Percentiles rank a stretch among this genome's conserved stretches.
These are phyloP conservation scores for Larix kaempferi DNA, from an alignment of 75 land plant genomes.

Conservation along the genomic window DNA sequence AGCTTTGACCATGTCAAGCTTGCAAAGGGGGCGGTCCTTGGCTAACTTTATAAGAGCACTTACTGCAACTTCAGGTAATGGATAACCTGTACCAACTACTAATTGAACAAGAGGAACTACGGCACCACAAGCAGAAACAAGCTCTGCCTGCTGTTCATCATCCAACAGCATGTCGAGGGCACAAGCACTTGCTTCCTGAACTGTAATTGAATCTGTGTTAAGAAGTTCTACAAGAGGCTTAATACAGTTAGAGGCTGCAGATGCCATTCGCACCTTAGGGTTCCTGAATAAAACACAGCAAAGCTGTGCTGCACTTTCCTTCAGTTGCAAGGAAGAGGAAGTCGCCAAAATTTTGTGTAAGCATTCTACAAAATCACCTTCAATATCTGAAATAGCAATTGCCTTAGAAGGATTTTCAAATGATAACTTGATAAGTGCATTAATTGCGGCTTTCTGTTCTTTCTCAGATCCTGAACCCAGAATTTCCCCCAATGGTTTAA, in stretches of 20 bases:
- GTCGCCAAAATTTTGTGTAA: slow-evolving; percentile 21
- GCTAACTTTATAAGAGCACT: slow-evolving; percentile 45
- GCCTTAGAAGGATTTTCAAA: slow-evolving; percentile 44
- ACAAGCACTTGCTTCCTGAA: slow-evolving; percentile 36
- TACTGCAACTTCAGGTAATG: slow-evolving; percentile 33
- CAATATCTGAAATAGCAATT: slow-evolving; percentile 44
- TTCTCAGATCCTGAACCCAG: slow-evolving; percentile 39
- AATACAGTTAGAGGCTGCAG: slow-evolving; percentile 40
- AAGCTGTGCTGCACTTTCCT: slow-evolving; percentile 39
- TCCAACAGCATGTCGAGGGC: slow-evolving; percentile 48
- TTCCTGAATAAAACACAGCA: slow-evolving; percentile 35
- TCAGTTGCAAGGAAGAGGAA: slow-evolving; percentile 39
- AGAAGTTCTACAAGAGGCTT: slow-evolving; percentile 40
- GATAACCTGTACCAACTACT: slow-evolving; percentile 19
- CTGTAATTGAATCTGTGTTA: slow-evolving; percentile 21
- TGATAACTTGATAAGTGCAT: slow-evolving; percentile 31
- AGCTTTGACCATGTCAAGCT: slow-evolving; percentile 45
- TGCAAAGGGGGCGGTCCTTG: slow-evolving; percentile 31
- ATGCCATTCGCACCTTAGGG: slow-evolving; percentile 31
- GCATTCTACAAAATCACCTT: slow-evolving; percentile 36
- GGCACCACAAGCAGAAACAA: slow-evolving; percentile 40
- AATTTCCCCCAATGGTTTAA: slow-evolving; percentile 46
- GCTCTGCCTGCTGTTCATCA: slow-evolving; percentile 40
- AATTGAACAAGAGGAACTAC: slow-evolving; percentile 29
- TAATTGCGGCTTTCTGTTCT: slow-evolving; percentile 38